A percentile compares a stretch with the other conserved stretches of the same genome.
phyloP scores from a whole-genome alignment of 176 grass and related monocot species.

The sorghum (Sorghum bicolor) region DNA sequence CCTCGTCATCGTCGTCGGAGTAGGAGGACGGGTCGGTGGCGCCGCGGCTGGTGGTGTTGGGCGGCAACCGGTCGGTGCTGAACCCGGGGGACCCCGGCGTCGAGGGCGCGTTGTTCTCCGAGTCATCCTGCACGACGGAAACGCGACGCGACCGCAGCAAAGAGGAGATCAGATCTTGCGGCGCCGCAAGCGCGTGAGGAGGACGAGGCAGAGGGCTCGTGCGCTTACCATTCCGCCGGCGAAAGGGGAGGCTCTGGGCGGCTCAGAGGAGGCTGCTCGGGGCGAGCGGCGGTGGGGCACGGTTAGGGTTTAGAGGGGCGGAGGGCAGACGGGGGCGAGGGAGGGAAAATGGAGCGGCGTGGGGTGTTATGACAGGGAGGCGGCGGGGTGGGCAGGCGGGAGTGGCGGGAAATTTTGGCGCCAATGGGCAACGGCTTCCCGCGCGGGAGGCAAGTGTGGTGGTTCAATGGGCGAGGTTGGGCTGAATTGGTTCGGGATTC shows the following conservation, averaged over 20 bases:
- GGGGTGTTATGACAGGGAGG: slow-evolving; percentile 16
- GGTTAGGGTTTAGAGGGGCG: slow-evolving; percentile 10
- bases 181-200: not conserved
- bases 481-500: not conserved
- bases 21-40: slow-evolving; percentile 74
- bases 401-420: slow-evolving; percentile 53
- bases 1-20: slow-evolving; percentile 82
- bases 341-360: not conserved
- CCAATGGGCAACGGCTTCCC: not conserved
- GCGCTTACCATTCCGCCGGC: slow-evolving; percentile 23
- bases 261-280: not conserved
- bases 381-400: not conserved
- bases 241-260: not conserved
- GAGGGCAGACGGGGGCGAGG: no score
- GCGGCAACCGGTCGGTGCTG: slow-evolving; percentile 79
- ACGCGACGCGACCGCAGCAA: not conserved
- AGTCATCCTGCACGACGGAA: slow-evolving; percentile 51
- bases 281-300: no score
- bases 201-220: not conserved
- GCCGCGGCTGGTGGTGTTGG: slow-evolving; percentile 59
- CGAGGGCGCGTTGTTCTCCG: slow-evolving; percentile 78
- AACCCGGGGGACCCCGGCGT: slow-evolving; percentile 83
- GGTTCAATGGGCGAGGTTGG: not conserved
- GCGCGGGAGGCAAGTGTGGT: not conserved
- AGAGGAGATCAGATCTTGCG: slow-evolving; percentile 11